Base-by-base conservation (phyloP, 2,329 filamentous ascomycete genomes). In the Apiospora aurea region DNA sequence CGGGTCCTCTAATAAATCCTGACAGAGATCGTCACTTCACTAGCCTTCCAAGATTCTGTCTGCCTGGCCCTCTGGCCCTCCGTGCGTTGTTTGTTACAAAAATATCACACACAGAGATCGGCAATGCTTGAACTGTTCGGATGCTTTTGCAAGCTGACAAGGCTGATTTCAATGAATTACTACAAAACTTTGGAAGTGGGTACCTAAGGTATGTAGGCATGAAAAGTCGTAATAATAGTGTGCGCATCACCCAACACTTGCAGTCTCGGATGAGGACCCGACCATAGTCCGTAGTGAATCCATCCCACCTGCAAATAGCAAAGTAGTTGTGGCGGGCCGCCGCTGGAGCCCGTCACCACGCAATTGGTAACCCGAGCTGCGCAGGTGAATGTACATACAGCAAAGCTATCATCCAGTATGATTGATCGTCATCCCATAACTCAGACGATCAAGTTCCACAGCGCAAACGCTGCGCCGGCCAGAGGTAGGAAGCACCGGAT, bases 401-500 rank as follows among this genome's bases (percentile, higher is more conserved):
- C 49, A 26, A 51, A 21, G 41, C n/a, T n/a, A 46, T 46, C 46
- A 49, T 21, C 2, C 21, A 49, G 18, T 61, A 16, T 34, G 34
- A 68, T 47, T 13, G 26, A 68, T 68, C 13, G 26, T 10, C 41
- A 34, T 68, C 66, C 66, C n/a, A 29, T 18, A 46, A n/a, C 66
- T 71, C 72, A 74, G 66, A 47, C 70, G n/a, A 74, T 43, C 57
- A 81, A 72, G 70, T 77, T 78, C 75, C 77, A 80, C 70, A 81
- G 69, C 11, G 77, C 79, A 69, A 80, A 71, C 57, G 73, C 74
- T n/a, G 79, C 78, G 34, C 80, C 80, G 29, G 77, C 69, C 66
- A 80, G 71, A 71, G 77, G 77, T 57, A 79, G 72, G 26, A 76
- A 49, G 18, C 75, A 74, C 69, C 79, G 73, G 41, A 74, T 73